Evolutionary conservation across 2,329 filamentous ascomycete genomes (phyloP).

Genomic region (Pyrenophora graminea): DNA sequence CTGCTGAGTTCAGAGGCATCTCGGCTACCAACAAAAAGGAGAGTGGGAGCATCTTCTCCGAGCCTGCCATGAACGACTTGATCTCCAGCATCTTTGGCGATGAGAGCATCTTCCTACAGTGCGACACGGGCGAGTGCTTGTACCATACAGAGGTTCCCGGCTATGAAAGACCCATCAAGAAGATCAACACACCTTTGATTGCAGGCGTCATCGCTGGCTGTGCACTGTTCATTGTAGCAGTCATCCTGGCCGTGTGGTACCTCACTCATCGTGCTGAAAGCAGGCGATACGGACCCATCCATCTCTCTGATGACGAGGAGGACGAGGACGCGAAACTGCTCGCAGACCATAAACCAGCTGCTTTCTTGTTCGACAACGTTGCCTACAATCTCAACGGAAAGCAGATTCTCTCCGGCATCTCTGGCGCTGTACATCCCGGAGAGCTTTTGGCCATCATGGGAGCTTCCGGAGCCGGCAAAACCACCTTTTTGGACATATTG

Average conservation of each 20-base stretch:
- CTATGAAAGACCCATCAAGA: slow-evolving; percentile 84
- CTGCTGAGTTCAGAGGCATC: slow-evolving; percentile 78
- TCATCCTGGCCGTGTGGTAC: slow-evolving; percentile 85
- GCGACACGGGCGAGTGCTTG: slow-evolving; percentile 86
- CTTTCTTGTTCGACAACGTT: slow-evolving; percentile 85
- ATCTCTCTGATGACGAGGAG: slow-evolving; percentile 81
- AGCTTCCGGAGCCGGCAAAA: slow-evolving; percentile 95
- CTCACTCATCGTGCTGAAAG: slow-evolving; percentile 72
- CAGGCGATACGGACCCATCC: slow-evolving; percentile 70
- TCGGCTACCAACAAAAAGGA: slow-evolving; percentile 62
- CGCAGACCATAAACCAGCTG: slow-evolving; percentile 87
- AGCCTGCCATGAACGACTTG: slow-evolving; percentile 89
- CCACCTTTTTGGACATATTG: slow-evolving; percentile 92
- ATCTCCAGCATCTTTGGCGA: slow-evolving; percentile 91
- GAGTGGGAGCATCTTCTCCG: slow-evolving; percentile 80
- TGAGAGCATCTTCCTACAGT: slow-evolving; percentile 80
- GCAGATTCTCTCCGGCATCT: slow-evolving; percentile 77
- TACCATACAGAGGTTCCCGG: slow-evolving; percentile 92
- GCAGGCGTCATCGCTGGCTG: slow-evolving; percentile 87
- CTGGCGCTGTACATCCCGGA: slow-evolving; percentile 89
- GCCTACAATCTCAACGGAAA: slow-evolving; percentile 86
- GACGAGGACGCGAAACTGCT: slow-evolving; percentile 84
- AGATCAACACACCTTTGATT: slow-evolving; percentile 96
- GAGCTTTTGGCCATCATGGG: slow-evolving; percentile 98
- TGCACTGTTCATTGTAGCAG: slow-evolving; percentile 84